Percentiles rank a stretch among this genome's conserved stretches.
Conservation (phyloP, 768 basidiomycete genomes). For the Candolleomyces eurysporus region DNA sequence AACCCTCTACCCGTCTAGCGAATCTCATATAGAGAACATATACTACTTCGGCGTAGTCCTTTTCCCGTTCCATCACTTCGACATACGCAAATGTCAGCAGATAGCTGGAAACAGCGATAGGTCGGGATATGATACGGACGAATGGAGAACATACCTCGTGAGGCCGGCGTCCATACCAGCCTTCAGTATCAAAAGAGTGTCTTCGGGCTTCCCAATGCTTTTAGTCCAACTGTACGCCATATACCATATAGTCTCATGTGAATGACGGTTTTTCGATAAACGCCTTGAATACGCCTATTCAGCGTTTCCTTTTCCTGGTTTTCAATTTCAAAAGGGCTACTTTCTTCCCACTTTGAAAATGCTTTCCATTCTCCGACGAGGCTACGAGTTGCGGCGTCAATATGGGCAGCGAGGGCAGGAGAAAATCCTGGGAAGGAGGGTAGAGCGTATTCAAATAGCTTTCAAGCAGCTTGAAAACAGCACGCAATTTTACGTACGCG, state of each 20-base stretch:
- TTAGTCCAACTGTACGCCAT: slow-evolving; percentile 85
- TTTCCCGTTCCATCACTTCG: slow-evolving; percentile 63
- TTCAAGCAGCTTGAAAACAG: slow-evolving; percentile 77
- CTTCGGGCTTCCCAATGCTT: slow-evolving; percentile 73
- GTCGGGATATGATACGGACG: no score
- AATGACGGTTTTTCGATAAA: slow-evolving; percentile 86
- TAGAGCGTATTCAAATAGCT: slow-evolving; percentile 67
- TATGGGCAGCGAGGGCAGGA: slow-evolving; percentile 68
- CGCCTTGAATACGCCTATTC: slow-evolving; percentile 69
- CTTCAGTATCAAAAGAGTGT: slow-evolving; percentile 74
- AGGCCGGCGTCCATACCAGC: slow-evolving; percentile 89
- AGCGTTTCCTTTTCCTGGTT: slow-evolving; percentile 72
- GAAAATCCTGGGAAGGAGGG: slow-evolving; percentile 41
- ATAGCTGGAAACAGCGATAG: slow-evolving; percentile 48
- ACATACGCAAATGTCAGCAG: slow-evolving; percentile 86
- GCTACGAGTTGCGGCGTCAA: slow-evolving; percentile 66
- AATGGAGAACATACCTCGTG: slow-evolving; percentile 46
- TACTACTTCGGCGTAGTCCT: slow-evolving; percentile 65
- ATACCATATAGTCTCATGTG: slow-evolving; percentile 97
- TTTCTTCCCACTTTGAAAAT: slow-evolving; percentile 94
- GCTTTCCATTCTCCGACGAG: slow-evolving; percentile 86
- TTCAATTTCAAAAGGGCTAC: slow-evolving; percentile 90
- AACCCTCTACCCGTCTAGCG: slow-evolving; percentile 81
- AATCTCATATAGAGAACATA: slow-evolving; percentile 95
- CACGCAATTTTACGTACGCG: slow-evolving; percentile 92